Evolutionary conservation across 371 early-diverging fungal species (phyloP).

Genomic region (Lichtheimia ornata): DNA sequence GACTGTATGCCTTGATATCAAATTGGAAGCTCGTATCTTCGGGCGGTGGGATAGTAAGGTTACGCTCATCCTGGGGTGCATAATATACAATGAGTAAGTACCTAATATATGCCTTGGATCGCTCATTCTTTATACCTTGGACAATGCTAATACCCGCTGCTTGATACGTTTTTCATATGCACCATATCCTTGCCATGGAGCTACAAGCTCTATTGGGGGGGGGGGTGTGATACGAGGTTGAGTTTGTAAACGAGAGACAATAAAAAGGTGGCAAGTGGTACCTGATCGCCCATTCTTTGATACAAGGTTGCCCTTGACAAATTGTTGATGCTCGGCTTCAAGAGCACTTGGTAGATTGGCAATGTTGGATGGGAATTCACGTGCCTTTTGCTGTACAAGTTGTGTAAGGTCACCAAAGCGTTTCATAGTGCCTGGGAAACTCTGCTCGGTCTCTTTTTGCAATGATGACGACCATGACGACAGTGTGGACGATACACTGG

Average conservation of each 20-base stretch:
- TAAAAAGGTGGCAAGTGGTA: too few relatives aligned
- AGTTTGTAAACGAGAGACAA: not conserved
- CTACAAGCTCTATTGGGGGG: slow-evolving; percentile 45
- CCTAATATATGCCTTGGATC: not conserved
- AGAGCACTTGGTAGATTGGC: slow-evolving; percentile 33
- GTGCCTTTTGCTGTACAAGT: slow-evolving; percentile 35
- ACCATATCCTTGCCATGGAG: slow-evolving; percentile 62
- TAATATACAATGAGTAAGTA: slow-evolving; percentile 6
- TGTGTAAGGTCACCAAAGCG: slow-evolving; percentile 31
- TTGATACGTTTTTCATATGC: slow-evolving; percentile 59
- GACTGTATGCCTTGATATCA: slow-evolving; percentile 59
- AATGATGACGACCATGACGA: slow-evolving; percentile 12
- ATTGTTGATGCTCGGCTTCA: slow-evolving; percentile 38
- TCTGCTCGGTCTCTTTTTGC: slow-evolving; percentile 17
- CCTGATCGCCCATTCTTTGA: not conserved
- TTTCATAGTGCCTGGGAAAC: slow-evolving; percentile 32
- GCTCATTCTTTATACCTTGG: slow-evolving; percentile 40
- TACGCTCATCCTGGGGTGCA: slow-evolving; percentile 60
- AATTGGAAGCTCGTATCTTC: slow-evolving; percentile 67
- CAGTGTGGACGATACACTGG: slow-evolving; percentile 8
- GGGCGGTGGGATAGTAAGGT: slow-evolving; percentile 66
- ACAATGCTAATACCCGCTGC: slow-evolving; percentile 54
- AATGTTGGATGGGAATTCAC: slow-evolving; percentile 36
- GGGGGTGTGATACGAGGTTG: not conserved
- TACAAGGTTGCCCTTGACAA: slow-evolving; percentile 21